These are phyloP conservation scores for Zasmidium angulare DNA, from an alignment of 2,329 filamentous ascomycete species.

Conservation along the genomic window DNA sequence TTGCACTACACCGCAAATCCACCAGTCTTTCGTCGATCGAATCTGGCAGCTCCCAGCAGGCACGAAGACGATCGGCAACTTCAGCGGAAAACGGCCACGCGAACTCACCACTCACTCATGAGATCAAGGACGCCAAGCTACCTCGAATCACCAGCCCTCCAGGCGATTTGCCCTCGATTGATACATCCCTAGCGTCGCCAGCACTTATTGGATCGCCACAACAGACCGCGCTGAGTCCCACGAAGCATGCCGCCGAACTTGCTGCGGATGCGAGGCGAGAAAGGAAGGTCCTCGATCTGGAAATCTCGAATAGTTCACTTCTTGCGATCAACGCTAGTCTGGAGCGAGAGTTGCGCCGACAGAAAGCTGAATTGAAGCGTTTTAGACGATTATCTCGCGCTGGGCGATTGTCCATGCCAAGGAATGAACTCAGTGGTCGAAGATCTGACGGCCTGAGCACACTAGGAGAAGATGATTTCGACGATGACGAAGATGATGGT, in stretches of 20 bases:
- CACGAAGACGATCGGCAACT: constrained; percentile 33
- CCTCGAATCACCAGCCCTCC: constrained; percentile 20
- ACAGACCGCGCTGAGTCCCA: constrained; percentile 34
- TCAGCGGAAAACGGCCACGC: constrained; percentile 17
- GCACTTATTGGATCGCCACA: constrained; percentile 11
- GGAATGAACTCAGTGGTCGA: constrained; percentile 37
- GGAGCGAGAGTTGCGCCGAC: constrained; percentile 87
- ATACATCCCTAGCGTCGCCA: constrained; percentile 27
- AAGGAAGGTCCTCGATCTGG: constrained; percentile 90
- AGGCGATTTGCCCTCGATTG: constrained; percentile 26
- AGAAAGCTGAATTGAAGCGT: constrained; percentile 81
- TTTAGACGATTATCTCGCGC: constrained; percentile 83
- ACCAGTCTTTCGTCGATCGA: constrained; percentile 49
- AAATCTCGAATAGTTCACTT: constrained; percentile 94
- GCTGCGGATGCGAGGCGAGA: constrained; percentile 88
- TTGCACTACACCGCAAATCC: constrained; percentile 29
- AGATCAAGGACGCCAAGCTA: constrained; percentile 11
- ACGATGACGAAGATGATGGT: constrained; percentile 31
- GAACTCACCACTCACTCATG: constrained; percentile 24
- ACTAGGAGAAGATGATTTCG: constrained; percentile 38
- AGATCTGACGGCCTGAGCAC: constrained; percentile 29
- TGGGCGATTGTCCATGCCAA: constrained; percentile 66
- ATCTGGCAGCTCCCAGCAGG: constrained; percentile 36
- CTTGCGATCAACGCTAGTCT: constrained; percentile 92
- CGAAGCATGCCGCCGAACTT: constrained; percentile 64